phyloP scores from a whole-genome alignment of 306 rosid species.

The Acacia confusa region DNA sequence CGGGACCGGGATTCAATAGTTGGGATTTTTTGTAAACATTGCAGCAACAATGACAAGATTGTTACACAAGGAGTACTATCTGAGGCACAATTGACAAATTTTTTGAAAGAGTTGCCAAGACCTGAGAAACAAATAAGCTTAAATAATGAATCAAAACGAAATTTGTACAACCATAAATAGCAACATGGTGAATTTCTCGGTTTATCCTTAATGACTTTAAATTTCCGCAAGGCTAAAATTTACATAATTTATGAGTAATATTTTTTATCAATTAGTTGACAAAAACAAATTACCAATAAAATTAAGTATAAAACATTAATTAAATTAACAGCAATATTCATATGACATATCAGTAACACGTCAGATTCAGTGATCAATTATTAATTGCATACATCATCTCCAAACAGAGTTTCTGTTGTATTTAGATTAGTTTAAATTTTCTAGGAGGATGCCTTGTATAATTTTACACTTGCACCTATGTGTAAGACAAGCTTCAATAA shows the following conservation, averaged over 20 bases:
- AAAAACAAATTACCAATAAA: not conserved
- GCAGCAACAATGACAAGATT: conserved; percentile 64
- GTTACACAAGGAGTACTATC: conserved; percentile 68
- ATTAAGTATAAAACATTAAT: conserved; percentile 9
- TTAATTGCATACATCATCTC: not conserved
- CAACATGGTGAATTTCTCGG: not conserved
- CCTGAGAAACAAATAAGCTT: conserved; percentile 52
- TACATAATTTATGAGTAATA: not conserved
- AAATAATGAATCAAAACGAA: conserved; percentile 26
- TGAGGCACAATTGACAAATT: conserved; percentile 46
- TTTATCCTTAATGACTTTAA: not conserved
- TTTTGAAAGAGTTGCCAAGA: conserved; percentile 54
- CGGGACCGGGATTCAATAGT: conserved; percentile 12
- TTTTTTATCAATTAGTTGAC: not conserved
- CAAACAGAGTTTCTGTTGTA: not conserved
- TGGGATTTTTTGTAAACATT: conserved; percentile 72
- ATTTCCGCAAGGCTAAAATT: not conserved
- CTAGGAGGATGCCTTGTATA: not conserved
- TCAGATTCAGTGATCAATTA: conserved; percentile 19
- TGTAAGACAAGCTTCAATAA: not conserved
- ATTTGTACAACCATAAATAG: not conserved
- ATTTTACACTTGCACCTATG: not conserved
- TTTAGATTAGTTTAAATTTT: not conserved
- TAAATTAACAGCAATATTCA: not conserved
- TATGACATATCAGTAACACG: not conserved